Evolutionary conservation across 257 asterid genomes (phyloP).

Genomic region (Solanum gracilifrons): DNA sequence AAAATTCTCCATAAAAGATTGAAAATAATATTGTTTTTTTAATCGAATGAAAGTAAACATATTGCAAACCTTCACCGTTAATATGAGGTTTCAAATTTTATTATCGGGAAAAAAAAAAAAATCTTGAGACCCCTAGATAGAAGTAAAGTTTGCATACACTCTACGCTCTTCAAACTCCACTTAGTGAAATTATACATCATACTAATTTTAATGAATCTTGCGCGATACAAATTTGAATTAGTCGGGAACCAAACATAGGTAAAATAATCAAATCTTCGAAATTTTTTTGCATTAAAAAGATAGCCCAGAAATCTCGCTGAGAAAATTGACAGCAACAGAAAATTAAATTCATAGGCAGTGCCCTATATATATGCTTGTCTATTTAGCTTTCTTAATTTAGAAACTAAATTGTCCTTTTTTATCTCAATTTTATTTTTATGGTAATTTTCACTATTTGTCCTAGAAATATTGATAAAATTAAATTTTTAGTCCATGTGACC

Average conservation of each 20-base stretch:
- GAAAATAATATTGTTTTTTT: not conserved
- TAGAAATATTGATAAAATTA: not conserved
- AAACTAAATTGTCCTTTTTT: not conserved
- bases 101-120: not conserved
- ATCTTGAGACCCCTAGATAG: not conserved
- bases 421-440: not conserved
- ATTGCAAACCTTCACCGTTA: too few relatives aligned
- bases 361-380: not conserved
- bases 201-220: rapidly evolving
- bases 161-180: rapidly evolving
- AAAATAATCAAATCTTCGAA: not conserved
- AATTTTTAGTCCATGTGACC: not conserved
- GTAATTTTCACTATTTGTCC: not conserved
- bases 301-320: slow-evolving; percentile 1
- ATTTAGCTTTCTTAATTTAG: not conserved
- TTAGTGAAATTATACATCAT: not conserved
- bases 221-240: not conserved
- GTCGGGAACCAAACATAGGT: rapidly evolving
- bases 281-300: not conserved
- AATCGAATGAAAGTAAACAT: not conserved
- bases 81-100: not conserved
- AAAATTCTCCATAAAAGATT: not conserved
- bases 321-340: not conserved
- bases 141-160: not conserved
- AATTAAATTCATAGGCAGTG: not conserved